Base-by-base conservation (phyloP, 768 basidiomycete genomes). In the Mycena polygramma region DNA sequence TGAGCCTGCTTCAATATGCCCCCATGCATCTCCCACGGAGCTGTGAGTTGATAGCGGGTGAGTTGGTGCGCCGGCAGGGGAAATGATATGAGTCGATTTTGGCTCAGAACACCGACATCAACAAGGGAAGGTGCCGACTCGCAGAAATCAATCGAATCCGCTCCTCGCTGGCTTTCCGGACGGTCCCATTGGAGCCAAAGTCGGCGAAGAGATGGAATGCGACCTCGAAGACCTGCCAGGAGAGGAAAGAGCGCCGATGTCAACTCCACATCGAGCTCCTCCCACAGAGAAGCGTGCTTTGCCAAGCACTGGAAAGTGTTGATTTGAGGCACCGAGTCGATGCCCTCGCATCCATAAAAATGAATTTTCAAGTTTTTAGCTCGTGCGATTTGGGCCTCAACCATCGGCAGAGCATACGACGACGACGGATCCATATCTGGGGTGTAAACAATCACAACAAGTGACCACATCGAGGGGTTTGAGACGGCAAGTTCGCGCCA, bases 401-500 rank as follows among this genome's bases (percentile, higher is more conserved):
- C 11, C 26, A 53, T n/a, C 15, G 57, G n/a, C n/a, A n/a, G n/a
- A n/a, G n/a, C n/a, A n/a, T n/a, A 22, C 6, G 61, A n/a, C 10
- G 26, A 9, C 24, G 36, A 20, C 11, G 13, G 6, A 7, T 52
- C 24, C 45, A 15, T 17, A 20, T 46, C 37, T 14, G 5, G 5
- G n/a, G 11, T 1, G n/a, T 66, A 52, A 15, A n/a, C 20, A 20
- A 59, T 26, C 4, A 1, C 11, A 20, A 66, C 7, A 13, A 30
- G 37, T 1, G 57, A 54, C 59, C 58, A 68, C 39, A 60, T 20
- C 13, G 58, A 52, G 4, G 66, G 58, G 4, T 3, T 53, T 7
- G 66, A 53, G 20, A 53, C 4, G n/a, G 66, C 35, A 46, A 68
- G 17, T 10, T 49, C 30, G 24, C 66, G 52, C 66, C 58, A 68